phyloP scores from a whole-genome alignment of 2,329 filamentous ascomycete genomes.

The Sporothrix mexicana region DNA sequence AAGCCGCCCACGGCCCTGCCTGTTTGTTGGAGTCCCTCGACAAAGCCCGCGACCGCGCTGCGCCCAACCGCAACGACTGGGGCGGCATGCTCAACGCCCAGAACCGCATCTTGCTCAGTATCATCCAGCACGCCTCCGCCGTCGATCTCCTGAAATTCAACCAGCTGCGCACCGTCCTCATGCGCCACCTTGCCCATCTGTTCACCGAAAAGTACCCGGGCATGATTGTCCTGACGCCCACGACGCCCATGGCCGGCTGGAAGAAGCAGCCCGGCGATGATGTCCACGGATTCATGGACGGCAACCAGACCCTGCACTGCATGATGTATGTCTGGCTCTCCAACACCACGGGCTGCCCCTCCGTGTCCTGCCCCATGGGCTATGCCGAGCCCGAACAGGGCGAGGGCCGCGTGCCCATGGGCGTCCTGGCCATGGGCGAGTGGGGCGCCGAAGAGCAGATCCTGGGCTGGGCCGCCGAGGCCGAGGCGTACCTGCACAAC shows the following conservation, averaged over 20 bases:
- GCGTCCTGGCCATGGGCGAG: constrained; percentile 68
- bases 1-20: constrained; percentile 76
- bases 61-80: constrained; percentile 53
- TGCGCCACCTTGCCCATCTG: constrained; percentile 76
- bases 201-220: constrained; percentile 75
- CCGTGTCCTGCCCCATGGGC: constrained; percentile 75
- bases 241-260: constrained; percentile 78
- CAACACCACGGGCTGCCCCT: constrained; percentile 80
- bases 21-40: constrained; percentile 75
- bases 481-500: constrained; percentile 60
- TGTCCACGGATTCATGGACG: constrained; percentile 75
- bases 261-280: constrained; percentile 63
- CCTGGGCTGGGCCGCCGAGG: constrained; percentile 63
- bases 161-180: constrained; percentile 74
- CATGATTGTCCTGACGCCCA: constrained; percentile 79
- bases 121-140: constrained; percentile 68
- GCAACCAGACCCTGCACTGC: constrained; percentile 71
- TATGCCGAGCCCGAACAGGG: constrained; percentile 66
- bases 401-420: constrained; percentile 64
- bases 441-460: constrained; percentile 71
- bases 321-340: constrained; percentile 89
- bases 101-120: constrained; percentile 72
- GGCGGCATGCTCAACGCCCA: constrained; percentile 64
- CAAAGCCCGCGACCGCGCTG: constrained; percentile 50
- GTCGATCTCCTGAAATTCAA: constrained; percentile 75